Conservation (phyloP, 495 filamentous ascomycete species). For the Talaromyces nanjingensis region DNA sequence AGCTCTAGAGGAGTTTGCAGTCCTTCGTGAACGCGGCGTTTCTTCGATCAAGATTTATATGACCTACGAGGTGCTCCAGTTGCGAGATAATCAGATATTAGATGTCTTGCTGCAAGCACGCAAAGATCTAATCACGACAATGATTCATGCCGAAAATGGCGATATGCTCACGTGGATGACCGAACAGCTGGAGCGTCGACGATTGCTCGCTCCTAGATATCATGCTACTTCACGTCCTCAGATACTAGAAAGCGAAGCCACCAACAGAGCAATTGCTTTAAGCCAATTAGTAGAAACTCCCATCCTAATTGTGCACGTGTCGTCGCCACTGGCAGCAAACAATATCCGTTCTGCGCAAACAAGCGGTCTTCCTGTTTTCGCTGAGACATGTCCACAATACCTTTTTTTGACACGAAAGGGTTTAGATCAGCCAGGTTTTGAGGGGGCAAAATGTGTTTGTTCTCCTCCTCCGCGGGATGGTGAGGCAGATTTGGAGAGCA, state of each 20-base stretch:
- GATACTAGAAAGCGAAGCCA: conserved; percentile 51
- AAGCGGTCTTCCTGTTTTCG: conserved; percentile 47
- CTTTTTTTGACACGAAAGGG: conserved; percentile 50
- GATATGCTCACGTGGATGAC: conserved; percentile 48
- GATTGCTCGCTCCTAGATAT: conserved; percentile 44
- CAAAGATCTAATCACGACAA: conserved; percentile 42
- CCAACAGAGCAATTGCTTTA: conserved; percentile 50
- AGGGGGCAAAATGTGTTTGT: conserved; percentile 48
- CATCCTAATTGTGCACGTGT: conserved; percentile 54
- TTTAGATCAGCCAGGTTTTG: conserved; percentile 42
- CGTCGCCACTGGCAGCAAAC: conserved; percentile 39
- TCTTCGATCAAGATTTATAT: conserved; percentile 57
- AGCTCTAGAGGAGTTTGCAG: conserved; percentile 39
- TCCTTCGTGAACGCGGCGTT: conserved; percentile 42
- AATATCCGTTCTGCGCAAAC: conserved; percentile 52
- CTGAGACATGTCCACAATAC: conserved; percentile 62
- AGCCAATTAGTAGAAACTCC: conserved; percentile 48
- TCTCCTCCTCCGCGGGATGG: conserved; percentile 34
- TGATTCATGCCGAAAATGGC: conserved; percentile 58
- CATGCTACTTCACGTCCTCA: conserved; percentile 47
- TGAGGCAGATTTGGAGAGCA: conserved; percentile 28
- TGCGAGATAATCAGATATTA: conserved; percentile 50
- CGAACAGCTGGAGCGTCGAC: conserved; percentile 33
- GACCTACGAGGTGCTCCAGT: conserved; percentile 52
- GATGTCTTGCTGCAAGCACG: conserved; percentile 46